phyloP scores from a whole-genome alignment of 345 rosid species.

The Boechera retrofracta region DNA sequence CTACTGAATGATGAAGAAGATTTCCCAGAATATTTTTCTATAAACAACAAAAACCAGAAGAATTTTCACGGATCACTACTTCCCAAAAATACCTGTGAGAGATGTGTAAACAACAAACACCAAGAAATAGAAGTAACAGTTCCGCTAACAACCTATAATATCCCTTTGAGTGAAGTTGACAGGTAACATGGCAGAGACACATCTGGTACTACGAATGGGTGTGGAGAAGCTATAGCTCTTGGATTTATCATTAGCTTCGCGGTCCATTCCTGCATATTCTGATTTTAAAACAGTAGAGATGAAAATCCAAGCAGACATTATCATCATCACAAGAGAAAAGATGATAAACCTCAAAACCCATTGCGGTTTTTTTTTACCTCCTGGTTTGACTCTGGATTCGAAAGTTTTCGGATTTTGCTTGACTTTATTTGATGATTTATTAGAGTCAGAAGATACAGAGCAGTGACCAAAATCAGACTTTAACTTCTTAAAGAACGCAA shows the following conservation, averaged over 20 bases:
- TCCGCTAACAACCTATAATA: conserved; percentile 5
- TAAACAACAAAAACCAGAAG: conserved; percentile 11
- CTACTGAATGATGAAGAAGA: conserved; percentile 40
- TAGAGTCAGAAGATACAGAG: conserved; percentile 31
- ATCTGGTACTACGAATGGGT: conserved; percentile 34
- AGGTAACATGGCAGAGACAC: conserved; percentile 17
- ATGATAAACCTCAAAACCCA: not conserved
- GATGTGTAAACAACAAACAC: conserved; percentile 5
- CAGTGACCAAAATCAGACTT: conserved; percentile 50
- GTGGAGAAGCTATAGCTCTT: conserved; percentile 41
- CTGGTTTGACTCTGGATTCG: conserved; percentile 27
- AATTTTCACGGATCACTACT: not conserved
- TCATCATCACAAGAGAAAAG: not conserved
- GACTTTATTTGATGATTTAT: conserved; percentile 24
- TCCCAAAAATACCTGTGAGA: not conserved
- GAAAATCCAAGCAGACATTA: conserved; percentile 16
- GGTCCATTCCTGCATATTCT: conserved; percentile 47
- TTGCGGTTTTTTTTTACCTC: conserved; percentile 38
- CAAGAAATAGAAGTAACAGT: conserved; percentile 23
- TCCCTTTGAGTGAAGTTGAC: conserved; percentile 32
- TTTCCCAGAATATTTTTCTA: conserved; percentile 42
- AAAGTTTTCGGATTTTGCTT: conserved; percentile 30
- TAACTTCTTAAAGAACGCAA: conserved; percentile 72
- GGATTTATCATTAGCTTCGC: conserved; percentile 16
- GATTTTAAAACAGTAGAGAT: conserved; percentile 3